Percentiles rank a stretch among this genome's conserved stretches.
phyloP scores from a whole-genome alignment of 75 land plant species.

The Pinus taeda region DNA sequence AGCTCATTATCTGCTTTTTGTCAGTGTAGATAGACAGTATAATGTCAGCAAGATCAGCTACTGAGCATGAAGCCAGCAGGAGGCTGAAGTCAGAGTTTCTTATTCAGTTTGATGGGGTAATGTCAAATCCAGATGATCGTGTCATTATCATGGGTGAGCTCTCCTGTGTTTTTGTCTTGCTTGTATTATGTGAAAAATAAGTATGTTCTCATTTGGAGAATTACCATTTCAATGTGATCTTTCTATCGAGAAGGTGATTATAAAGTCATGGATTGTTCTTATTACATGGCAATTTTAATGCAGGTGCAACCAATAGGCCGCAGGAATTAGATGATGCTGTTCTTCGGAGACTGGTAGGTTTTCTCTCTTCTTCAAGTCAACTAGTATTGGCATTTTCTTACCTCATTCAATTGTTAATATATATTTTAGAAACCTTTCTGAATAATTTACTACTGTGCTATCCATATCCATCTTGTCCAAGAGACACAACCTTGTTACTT shows the following conservation, averaged over 20 bases:
- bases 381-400: too few relatives aligned
- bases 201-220: neutral
- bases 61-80: conserved; percentile 96
- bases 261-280: neutral
- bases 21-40: conserved; percentile 89
- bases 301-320: conserved; percentile 99
- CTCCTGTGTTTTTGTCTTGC: neutral
- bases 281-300: conserved; percentile 1
- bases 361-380: too few relatives aligned
- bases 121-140: conserved; percentile 74
- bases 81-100: conserved; percentile 97
- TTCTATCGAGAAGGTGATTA: neutral
- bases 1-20: conserved; percentile 6
- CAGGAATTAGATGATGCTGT: conserved; percentile 98
- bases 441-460: too few relatives aligned
- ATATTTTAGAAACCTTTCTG: too few relatives aligned
- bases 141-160: conserved; percentile 89
- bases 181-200: neutral
- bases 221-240: neutral
- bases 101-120: conserved; percentile 94
- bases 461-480: too few relatives aligned
- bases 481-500: too few relatives aligned
- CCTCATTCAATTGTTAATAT: too few relatives aligned
- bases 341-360: conserved; percentile 88
- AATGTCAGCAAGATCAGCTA: conserved; percentile 78